Evolutionary conservation across 495 filamentous ascomycete genomes (phyloP), one percentile per base, ranked within the genome.

Genomic region (Chaetomidium leptoderma): DNA sequence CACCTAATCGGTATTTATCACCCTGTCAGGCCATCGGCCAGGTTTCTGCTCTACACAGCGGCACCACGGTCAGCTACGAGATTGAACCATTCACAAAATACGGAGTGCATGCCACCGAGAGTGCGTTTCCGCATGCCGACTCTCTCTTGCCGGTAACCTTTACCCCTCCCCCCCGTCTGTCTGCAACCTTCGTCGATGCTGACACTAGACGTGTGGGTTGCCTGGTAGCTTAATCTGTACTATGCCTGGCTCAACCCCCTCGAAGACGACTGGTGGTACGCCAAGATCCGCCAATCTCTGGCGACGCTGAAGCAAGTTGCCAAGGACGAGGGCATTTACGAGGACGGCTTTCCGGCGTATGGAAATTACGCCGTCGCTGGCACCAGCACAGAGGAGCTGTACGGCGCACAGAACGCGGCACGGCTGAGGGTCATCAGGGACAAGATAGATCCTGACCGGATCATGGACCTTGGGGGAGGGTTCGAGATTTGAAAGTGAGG

Each of bases 401-500:
- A 69, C 48, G 66, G 66, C 0, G 9, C 17, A 0, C 30, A 7
- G 6, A 69, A 69, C 32, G 59, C 62, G 4, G 57, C 54, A 11
- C 40, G 66, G 5, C 36, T 69, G 29, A 46, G 59, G 8, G 30
- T 14, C 4, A 63, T 69, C 24, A 54, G 64, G 24, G 23, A 54
- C 17, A 32, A 14, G 0, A 24, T 63, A 17, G 66, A 69, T 42
- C 66, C 66, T 0, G 32, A 29, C 0, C 27, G 62, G 23, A 27
- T 69, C n/a, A 69, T 69, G 66, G 64, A 63, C 10, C 30, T 65
- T 6, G 62, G 62, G 1, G 66, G 66, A 0, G 66, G 66, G 1
- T 69, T 61, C 32, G 39, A n/a, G 0, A 57, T 69, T 6, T 69
- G 39, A 65, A 14, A 7, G 16, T 4, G n/a, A n/a, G 11, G 35